These are phyloP conservation scores for Craspedostauros australis DNA, from an alignment of 108 stramenopile genomes.

Conservation along the genomic window DNA sequence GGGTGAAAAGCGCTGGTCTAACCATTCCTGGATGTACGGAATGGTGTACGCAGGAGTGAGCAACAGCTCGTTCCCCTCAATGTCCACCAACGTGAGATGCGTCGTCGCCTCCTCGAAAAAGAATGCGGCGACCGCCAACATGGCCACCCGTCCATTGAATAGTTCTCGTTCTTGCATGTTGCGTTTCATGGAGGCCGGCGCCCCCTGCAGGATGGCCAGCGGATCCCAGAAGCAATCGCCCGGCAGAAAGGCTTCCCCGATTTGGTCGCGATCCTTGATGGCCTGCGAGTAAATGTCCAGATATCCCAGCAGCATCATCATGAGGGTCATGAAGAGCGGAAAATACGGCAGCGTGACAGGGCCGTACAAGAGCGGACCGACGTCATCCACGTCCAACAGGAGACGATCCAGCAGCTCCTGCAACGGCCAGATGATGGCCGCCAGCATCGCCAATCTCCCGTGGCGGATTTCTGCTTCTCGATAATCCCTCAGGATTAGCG, in stretches of 20 bases:
- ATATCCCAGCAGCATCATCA: constrained; percentile 81
- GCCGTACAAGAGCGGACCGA: constrained; percentile 55
- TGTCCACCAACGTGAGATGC: constrained; percentile 46
- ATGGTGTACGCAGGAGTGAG: constrained; percentile 74
- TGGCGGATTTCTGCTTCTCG: constrained; percentile 88
- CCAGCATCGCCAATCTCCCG: constrained; percentile 86
- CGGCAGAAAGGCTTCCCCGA: constrained; percentile 79
- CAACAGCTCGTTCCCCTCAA: constrained; percentile 63
- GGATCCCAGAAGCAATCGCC: constrained; percentile 92
- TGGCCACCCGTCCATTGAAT: constrained; percentile 89
- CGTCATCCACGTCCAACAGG: constrained; percentile 53
- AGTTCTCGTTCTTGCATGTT: constrained; percentile 88
- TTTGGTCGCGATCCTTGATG: constrained; percentile 60
- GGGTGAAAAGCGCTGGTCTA: constrained; percentile 46
- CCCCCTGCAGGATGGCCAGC: constrained; percentile 67
- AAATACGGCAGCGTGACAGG: constrained; percentile 71
- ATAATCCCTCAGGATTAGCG: constrained; percentile 76
- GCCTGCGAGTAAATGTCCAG: constrained; percentile 71
- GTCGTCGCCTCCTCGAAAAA: constrained; percentile 78
- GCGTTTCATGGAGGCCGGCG: constrained; percentile 68
- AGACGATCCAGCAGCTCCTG: constrained; percentile 77
- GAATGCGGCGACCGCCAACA: constrained; percentile 85
- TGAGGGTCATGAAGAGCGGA: constrained; percentile 67
- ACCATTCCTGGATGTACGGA: constrained; percentile 68
- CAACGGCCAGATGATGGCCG: constrained; percentile 77